A percentile compares a stretch with the other conserved stretches of the same genome.
phyloP scores from a whole-genome alignment of 169 alveolate genomes.

The Nephromyces sp. region DNA sequence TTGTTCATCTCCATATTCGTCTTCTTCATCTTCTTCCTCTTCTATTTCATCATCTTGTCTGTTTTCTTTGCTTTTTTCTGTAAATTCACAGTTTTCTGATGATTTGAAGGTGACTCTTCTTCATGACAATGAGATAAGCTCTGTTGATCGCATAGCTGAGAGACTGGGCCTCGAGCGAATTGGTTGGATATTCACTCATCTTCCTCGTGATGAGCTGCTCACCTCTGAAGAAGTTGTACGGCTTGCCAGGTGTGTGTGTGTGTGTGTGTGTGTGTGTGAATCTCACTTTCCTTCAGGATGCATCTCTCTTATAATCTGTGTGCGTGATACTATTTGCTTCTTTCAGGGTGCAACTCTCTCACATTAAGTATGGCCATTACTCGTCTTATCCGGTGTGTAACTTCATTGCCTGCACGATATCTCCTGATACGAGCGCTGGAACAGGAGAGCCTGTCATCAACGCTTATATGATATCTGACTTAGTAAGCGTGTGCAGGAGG shows the following conservation, averaged over 20 bases:
- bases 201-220: slow-evolving; percentile 84
- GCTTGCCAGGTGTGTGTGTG: slow-evolving; percentile 36
- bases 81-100: neutral
- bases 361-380: slow-evolving; percentile 43
- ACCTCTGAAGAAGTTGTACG: slow-evolving; percentile 81
- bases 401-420: slow-evolving; percentile 63
- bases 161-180: slow-evolving; percentile 84
- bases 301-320: neutral
- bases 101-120: neutral
- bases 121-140: slow-evolving; percentile 42
- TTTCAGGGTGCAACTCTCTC: slow-evolving; percentile 34
- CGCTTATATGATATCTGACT: slow-evolving; percentile 75
- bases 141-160: slow-evolving; percentile 83
- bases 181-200: slow-evolving; percentile 89
- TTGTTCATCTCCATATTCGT: neutral
- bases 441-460: slow-evolving; percentile 65
- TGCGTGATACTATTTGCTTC: no score
- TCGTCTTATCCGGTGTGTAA: slow-evolving; percentile 65
- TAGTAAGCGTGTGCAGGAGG: slow-evolving; percentile 13
- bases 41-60: no score
- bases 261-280: neutral
- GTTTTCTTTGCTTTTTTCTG: no score
- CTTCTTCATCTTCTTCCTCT: neutral
- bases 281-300: neutral
- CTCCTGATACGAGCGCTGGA: slow-evolving; percentile 53